phyloP scores from a whole-genome alignment of 768 basidiomycete species.

The Tylopilus cervinicoccineus region DNA sequence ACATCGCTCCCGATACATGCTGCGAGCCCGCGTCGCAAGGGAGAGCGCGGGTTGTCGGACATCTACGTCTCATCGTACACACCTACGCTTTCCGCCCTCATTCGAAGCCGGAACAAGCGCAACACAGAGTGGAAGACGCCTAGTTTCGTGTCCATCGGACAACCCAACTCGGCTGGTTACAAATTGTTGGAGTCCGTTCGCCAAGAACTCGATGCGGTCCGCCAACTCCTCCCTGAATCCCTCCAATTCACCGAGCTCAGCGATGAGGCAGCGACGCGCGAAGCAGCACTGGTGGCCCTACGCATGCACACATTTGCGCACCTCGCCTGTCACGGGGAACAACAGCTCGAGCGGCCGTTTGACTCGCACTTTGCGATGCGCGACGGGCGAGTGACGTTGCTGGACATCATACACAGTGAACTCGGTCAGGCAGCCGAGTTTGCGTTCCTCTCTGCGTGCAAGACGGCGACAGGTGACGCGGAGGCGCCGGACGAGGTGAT shows the following conservation, averaged over 20 bases:
- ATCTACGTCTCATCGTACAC: constrained; percentile 31
- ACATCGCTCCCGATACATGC: constrained; percentile 29
- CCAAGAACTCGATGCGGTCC: constrained; percentile 15
- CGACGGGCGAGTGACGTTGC: constrained; percentile 18
- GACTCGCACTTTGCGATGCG: constrained; percentile 18
- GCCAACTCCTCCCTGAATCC: constrained; percentile 4
- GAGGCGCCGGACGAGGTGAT: constrained; percentile 25
- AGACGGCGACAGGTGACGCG: constrained; percentile 25
- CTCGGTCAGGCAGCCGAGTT: constrained; percentile 16
- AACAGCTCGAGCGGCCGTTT: constrained; percentile 11
- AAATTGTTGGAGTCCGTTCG: background rate
- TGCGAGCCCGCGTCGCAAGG: constrained; percentile 16
- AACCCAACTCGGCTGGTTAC: constrained; percentile 11
- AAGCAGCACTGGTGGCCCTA: constrained; percentile 8
- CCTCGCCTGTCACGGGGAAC: constrained; percentile 27
- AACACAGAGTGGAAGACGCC: background rate
- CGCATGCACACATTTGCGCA: constrained; percentile 20
- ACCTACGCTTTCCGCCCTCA: constrained; percentile 26
- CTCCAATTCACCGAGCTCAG: constrained; percentile 10
- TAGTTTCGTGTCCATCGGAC: constrained; percentile 17
- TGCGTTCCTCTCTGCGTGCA: constrained; percentile 31
- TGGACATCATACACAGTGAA: constrained; percentile 18
- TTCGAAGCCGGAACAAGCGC: constrained; percentile 12
- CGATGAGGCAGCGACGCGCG: constrained; percentile 12
- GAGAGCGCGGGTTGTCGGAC: constrained; percentile 18